Evolutionary conservation across 352 stramenopile genomes (phyloP), one percentile per base, ranked within the genome.

Genomic region (Phytophthora nicotianae): DNA sequence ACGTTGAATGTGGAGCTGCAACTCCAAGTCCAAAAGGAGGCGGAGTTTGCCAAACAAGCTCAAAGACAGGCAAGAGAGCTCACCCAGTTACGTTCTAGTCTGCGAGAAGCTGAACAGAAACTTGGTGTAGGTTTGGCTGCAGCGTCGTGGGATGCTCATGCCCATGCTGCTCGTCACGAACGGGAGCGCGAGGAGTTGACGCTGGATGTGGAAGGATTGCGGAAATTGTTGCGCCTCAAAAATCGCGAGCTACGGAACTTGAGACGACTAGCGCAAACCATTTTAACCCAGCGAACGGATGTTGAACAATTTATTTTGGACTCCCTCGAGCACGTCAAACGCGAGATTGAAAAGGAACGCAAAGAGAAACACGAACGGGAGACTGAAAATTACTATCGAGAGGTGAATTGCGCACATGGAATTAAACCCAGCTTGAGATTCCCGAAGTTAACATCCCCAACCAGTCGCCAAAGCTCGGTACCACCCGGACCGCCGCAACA

Each of bases 171-270:
- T 46, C 83, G 78, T 32, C 77, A 70, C 13, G 75, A 82, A 33
- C 76, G 79, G 11, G 81, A 91, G 51, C 70, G 89, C 5, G 89
- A 98, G 50, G 90, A 98, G 24, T 73, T 95, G 65, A 77, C 73
- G 9, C 67, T 98, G 19, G 94, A 98, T 65, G 75, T 81, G 6
- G 82, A 95, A 8, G 93, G 87, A 4, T 75, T 98, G 20, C 77
- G 89, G 16, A 78, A 93, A 48, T 69, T 98, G 17, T 54, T 98
- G 21, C 72, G 79, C 11, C 75, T 98, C 16, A 98, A 98, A 63
- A 98, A 98, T 72, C 93, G 95, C 54, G 95, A 98, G 80, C 70
- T 98, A 32, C 77, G 84, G 13, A 93, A 96, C 50, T 73, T 98
- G 32, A 78, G 91, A 23, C 79, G 80, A 32, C 85, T 98, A 13